Percentiles rank a stretch among this genome's conserved stretches.
phyloP scores from a whole-genome alignment of 257 asterid genomes.

The Verbascum thapsus region DNA sequence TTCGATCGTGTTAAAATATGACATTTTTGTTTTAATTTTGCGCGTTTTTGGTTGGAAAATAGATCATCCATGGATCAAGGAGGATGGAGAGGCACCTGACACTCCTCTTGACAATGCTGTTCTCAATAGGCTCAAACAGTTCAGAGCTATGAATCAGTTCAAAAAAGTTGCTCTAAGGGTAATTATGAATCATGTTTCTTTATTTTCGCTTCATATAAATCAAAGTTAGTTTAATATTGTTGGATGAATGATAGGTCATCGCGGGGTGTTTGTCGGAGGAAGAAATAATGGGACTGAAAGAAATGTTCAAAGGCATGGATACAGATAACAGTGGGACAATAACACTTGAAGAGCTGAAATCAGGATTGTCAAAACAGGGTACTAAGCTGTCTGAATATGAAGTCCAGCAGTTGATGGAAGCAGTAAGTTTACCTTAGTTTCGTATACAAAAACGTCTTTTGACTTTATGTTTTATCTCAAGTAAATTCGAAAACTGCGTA shows the following conservation, averaged over 20 bases:
- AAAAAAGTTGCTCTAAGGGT: slow-evolving; percentile 70
- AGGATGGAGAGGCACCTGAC: slow-evolving; percentile 74
- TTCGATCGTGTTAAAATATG: background rate
- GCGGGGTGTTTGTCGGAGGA: slow-evolving; percentile 72
- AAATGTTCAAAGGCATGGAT: slow-evolving; percentile 73
- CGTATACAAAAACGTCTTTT: too few relatives aligned
- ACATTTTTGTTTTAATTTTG: background rate
- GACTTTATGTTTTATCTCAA: too few relatives aligned
- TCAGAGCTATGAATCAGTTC: slow-evolving; percentile 67
- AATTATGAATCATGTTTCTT: background rate
- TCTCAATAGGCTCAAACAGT: slow-evolving; percentile 55
- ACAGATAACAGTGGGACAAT: slow-evolving; percentile 66
- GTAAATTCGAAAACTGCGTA: too few relatives aligned
- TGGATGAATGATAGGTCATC: slow-evolving; percentile 43
- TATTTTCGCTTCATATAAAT: too few relatives aligned
- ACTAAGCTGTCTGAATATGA: slow-evolving; percentile 62
- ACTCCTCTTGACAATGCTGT: slow-evolving; percentile 65
- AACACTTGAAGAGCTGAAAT: slow-evolving; percentile 67
- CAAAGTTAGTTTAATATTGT: slow-evolving; percentile 12
- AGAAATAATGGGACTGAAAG: slow-evolving; percentile 65
- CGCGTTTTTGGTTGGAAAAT: background rate
- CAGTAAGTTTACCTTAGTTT: slow-evolving; percentile 36
- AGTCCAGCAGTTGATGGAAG: slow-evolving; percentile 65
- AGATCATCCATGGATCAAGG: slow-evolving; percentile 81
- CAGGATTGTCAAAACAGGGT: slow-evolving; percentile 62